Percentiles rank a stretch among this genome's conserved stretches.
phyloP scores from a whole-genome alignment of 129 eudicot species.

The Lactuca saligna region DNA sequence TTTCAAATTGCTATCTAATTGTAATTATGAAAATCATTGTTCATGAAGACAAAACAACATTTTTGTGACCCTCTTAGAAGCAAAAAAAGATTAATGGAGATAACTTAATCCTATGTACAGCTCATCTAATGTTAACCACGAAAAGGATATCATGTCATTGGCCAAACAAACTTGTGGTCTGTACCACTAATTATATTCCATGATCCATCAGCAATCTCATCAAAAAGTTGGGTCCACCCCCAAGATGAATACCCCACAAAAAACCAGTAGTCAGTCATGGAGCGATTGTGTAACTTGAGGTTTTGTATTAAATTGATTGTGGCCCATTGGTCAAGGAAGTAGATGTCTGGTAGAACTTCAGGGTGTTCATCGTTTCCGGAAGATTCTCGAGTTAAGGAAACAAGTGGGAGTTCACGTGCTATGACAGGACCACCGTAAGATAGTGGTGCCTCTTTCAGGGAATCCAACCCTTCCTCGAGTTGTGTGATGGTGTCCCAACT shows the following conservation, averaged over 20 bases:
- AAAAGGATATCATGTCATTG: constrained; percentile 37
- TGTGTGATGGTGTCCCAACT: constrained; percentile 66
- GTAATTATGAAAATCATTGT: constrained; percentile 20
- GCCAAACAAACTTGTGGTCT: constrained; percentile 54
- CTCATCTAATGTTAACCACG: constrained; percentile 24
- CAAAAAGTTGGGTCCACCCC: constrained; percentile 78
- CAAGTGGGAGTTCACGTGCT: constrained; percentile 64
- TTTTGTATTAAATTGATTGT: constrained; percentile 47
- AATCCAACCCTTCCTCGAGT: constrained; percentile 50
- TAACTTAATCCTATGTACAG: constrained; percentile 33
- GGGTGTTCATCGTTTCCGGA: constrained; percentile 26
- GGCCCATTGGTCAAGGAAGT: constrained; percentile 70
- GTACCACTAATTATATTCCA: constrained; percentile 54
- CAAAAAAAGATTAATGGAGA: constrained; percentile 9
- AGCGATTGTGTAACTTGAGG: constrained; percentile 45
- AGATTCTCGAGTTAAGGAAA: constrained; percentile 51
- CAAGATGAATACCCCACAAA: constrained; percentile 77
- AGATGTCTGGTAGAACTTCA: constrained; percentile 57
- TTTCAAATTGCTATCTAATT: constrained; percentile 17
- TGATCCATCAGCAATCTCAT: constrained; percentile 79
- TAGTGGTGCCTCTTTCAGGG: constrained; percentile 59
- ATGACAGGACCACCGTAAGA: constrained; percentile 86
- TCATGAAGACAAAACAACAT: constrained; percentile 19
- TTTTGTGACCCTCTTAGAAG: constrained; percentile 19
- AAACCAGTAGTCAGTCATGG: constrained; percentile 73